These are phyloP conservation scores for Candida golubevii DNA, from an alignment of 805 yeast species.

Conservation along the genomic window DNA sequence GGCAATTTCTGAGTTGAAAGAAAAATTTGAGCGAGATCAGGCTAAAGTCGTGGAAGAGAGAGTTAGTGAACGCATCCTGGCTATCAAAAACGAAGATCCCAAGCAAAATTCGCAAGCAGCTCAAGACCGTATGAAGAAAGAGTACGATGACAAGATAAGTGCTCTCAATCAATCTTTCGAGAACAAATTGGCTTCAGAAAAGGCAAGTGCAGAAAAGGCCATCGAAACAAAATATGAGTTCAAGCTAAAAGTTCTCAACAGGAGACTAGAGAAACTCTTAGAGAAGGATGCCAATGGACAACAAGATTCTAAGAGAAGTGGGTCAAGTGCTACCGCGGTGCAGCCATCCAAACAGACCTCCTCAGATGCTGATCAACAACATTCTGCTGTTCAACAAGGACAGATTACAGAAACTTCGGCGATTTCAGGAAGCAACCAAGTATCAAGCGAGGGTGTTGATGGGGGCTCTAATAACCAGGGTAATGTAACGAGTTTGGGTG, in stretches of 20 bases:
- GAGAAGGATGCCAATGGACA: too few relatives aligned
- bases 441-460: too few relatives aligned
- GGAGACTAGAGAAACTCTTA: conserved; percentile 38
- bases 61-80: conserved; percentile 18
- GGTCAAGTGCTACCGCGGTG: too few relatives aligned
- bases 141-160: conserved; percentile 19
- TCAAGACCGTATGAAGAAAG: conserved; percentile 16
- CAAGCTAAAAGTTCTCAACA: conserved; percentile 50
- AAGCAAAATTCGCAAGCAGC: conserved; percentile 9
- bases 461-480: too few relatives aligned
- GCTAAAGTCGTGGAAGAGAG: conserved; percentile 6
- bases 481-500: not conserved
- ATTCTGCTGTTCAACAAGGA: too few relatives aligned
- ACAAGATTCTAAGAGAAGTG: too few relatives aligned
- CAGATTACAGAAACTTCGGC: too few relatives aligned
- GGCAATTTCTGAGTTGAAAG: conserved; percentile 18
- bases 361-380: too few relatives aligned
- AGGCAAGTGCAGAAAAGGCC: conserved; percentile 43
- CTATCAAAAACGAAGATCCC: not conserved
- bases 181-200: conserved; percentile 15
- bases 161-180: conserved; percentile 22
- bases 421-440: too few relatives aligned
- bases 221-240: conserved; percentile 57
- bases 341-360: too few relatives aligned
- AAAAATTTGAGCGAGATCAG: conserved; percentile 36